phyloP scores from a whole-genome alignment of 2,329 filamentous ascomycete species.

The Arthroderma sp. region DNA sequence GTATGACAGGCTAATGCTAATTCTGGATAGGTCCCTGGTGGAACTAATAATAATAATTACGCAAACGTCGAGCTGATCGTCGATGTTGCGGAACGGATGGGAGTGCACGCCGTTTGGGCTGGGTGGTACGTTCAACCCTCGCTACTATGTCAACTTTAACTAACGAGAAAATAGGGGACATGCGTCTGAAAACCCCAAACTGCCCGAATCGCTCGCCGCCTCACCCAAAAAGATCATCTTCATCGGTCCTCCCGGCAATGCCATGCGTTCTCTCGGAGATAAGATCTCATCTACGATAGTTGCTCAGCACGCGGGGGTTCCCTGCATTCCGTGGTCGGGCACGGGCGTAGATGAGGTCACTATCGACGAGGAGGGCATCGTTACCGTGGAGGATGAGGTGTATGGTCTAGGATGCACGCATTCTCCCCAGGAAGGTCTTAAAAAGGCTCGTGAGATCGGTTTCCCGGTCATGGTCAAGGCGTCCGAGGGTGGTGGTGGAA shows the following conservation, averaged over 20 bases:
- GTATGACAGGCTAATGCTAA: slow-evolving; percentile 11
- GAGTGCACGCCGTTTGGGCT: slow-evolving; percentile 96
- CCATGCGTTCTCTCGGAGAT: slow-evolving; percentile 97
- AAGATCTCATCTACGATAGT: slow-evolving; percentile 99
- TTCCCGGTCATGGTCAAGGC: slow-evolving; percentile 99
- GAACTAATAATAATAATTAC: slow-evolving; percentile 99
- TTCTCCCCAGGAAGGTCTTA: slow-evolving; percentile 78
- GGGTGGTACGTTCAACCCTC: slow-evolving; percentile 59
- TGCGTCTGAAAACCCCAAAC: slow-evolving; percentile 94
- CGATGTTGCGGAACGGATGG: slow-evolving; percentile 95
- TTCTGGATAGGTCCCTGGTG: slow-evolving; percentile 61
- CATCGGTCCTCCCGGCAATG: slow-evolving; percentile 92
- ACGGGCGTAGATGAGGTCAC: slow-evolving; percentile 73
- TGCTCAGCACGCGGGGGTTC: slow-evolving; percentile 88
- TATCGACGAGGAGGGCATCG: slow-evolving; percentile 71
- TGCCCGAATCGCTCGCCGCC: slow-evolving; percentile 88
- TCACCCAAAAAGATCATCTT: slow-evolving; percentile 99
- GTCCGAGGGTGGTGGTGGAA: slow-evolving; percentile 97
- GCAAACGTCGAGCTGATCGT: slow-evolving; percentile 99
- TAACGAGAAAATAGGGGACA: slow-evolving; percentile 59
- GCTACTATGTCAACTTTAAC: neutral
- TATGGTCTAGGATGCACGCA: slow-evolving; percentile 87
- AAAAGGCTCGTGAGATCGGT: slow-evolving; percentile 77
- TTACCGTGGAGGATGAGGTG: slow-evolving; percentile 74
- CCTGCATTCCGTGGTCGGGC: slow-evolving; percentile 99